Conservation (phyloP, 768 basidiomycete species). For the Amanita polypyramis region DNA sequence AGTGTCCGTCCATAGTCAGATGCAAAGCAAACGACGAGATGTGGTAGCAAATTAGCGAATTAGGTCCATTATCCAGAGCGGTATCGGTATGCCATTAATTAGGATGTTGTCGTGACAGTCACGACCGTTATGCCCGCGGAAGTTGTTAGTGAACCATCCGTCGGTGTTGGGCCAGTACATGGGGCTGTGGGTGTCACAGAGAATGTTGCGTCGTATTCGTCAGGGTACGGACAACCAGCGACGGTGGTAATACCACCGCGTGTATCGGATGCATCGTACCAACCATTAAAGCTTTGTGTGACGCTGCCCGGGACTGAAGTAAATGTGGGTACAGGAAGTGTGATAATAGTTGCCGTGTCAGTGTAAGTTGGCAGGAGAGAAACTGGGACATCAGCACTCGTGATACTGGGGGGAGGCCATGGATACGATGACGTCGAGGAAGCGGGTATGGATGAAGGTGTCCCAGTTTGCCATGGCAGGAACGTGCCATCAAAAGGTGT, state of each 20-base stretch:
- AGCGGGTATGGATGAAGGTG: conserved; percentile 34
- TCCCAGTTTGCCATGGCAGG: conserved; percentile 49
- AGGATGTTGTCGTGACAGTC: neutral
- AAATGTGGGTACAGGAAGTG: conserved; percentile 26
- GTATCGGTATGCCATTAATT: neutral
- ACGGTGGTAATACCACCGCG: conserved; percentile 25
- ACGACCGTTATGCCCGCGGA: neutral
- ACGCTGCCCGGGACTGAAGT: conserved; percentile 23
- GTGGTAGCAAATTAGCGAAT: neutral
- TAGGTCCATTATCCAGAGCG: neutral
- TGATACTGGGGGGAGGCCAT: conserved; percentile 50
- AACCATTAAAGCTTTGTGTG: conserved; percentile 31
- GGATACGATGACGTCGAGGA: conserved; percentile 23
- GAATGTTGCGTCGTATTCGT: conserved; percentile 19
- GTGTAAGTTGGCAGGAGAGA: conserved; percentile 46
- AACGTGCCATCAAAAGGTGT: conserved; percentile 28
- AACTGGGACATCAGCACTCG: conserved; percentile 26
- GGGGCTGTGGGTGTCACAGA: conserved; percentile 15
- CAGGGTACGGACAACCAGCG: conserved; percentile 36
- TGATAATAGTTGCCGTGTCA: conserved; percentile 43
- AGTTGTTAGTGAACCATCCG: neutral
- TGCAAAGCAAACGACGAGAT: too few species aligned
- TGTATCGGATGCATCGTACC: conserved; percentile 33
- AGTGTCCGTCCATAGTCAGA: too few species aligned
- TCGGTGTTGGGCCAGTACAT: conserved; percentile 15